Evolutionary conservation across 73 alveolate genomes (phyloP).

Genomic region (Paraurostyla sp.): DNA sequence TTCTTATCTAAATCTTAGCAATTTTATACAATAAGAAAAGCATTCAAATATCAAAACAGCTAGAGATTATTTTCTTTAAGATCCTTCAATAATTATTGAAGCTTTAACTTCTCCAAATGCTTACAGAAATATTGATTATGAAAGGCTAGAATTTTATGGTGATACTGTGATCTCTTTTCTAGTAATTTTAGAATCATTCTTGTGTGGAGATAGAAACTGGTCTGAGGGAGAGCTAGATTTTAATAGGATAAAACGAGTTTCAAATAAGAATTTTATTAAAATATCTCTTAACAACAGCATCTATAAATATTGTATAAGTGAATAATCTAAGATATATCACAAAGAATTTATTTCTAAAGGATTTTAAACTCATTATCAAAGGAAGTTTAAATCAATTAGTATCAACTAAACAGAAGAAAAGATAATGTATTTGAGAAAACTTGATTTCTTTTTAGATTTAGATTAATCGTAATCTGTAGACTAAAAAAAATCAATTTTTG

Average conservation of each 20-base stretch:
- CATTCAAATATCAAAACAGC: too few species aligned
- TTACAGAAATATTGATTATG: conserved; percentile 39
- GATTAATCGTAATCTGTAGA: too few species aligned
- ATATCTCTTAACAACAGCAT: not conserved
- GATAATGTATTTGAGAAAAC: conserved; percentile 1
- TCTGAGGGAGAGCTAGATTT: conserved; percentile 51
- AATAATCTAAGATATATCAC: conserved; percentile 4
- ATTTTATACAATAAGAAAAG: too few species aligned
- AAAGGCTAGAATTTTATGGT: conserved; percentile 52
- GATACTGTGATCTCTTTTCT: conserved; percentile 46
- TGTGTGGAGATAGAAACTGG: not conserved
- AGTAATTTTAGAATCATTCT: conserved; percentile 43
- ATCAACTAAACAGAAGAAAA: conserved; percentile 4
- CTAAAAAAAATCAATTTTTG: not conserved
- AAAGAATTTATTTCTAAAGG: conserved; percentile 24
- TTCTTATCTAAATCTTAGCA: too few species aligned
- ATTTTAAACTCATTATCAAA: not conserved
- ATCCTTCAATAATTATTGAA: not conserved
- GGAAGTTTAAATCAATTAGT: conserved; percentile 1
- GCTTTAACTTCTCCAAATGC: conserved; percentile 55
- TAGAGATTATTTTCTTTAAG: not conserved
- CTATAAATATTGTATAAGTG: conserved; percentile 43
- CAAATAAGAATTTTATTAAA: conserved; percentile 15
- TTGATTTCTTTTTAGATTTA: not conserved
- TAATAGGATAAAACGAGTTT: conserved; percentile 33